Evolutionary conservation across 306 rosid genomes (phyloP).

Genomic region (Inga laurina): DNA sequence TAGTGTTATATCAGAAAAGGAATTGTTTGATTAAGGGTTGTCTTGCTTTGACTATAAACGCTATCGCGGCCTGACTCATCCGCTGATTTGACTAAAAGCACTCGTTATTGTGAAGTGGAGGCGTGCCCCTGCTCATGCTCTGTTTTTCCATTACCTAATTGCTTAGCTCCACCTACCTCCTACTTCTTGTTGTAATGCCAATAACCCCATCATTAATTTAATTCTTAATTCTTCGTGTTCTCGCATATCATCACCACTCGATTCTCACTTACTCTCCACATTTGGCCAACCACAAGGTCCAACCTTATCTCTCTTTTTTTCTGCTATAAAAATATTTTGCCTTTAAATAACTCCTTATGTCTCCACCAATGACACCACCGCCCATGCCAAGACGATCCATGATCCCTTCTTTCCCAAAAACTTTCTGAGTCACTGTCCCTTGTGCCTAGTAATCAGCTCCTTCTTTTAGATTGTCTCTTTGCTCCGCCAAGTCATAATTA

Average conservation of each 20-base stretch:
- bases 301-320: not conserved
- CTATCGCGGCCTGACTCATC: slow-evolving; percentile 5
- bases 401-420: not conserved
- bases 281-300: slow-evolving; percentile 2
- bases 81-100: not conserved
- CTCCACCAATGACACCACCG: slow-evolving; percentile 28
- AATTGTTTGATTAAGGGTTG: not conserved
- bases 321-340: not conserved
- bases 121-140: not conserved
- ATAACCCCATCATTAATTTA: not conserved
- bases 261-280: not conserved
- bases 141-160: not conserved
- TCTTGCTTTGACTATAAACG: not conserved
- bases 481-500: not conserved
- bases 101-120: not conserved
- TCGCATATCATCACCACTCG: not conserved
- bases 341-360: not conserved
- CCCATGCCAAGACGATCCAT: slow-evolving; percentile 33
- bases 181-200: not conserved
- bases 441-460: not conserved
- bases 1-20: not conserved
- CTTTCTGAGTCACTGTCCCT: slow-evolving; percentile 24
- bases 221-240: not conserved
- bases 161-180: slow-evolving; percentile 1
- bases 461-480: not conserved